These are phyloP conservation scores for Echria macrotheca DNA, from an alignment of 495 filamentous ascomycete species.

Conservation along the genomic window DNA sequence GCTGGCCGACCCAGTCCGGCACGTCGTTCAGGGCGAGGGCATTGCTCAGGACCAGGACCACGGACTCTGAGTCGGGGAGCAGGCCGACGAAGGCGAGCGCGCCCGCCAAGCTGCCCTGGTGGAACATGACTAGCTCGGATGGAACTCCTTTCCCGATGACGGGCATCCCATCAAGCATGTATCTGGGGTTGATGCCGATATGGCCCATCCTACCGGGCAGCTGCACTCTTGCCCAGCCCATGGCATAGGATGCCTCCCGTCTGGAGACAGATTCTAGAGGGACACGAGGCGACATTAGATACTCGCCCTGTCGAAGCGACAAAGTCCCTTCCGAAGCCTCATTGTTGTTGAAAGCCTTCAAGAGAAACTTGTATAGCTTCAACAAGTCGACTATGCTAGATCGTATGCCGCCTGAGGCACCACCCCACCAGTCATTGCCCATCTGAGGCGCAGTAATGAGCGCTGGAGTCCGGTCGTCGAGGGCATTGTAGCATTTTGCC, in stretches of 20 bases:
- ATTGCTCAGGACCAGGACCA: not conserved
- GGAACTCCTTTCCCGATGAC: slow-evolving; percentile 5
- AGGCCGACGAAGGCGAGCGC: slow-evolving; percentile 1
- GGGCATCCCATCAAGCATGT: not conserved
- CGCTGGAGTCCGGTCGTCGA: not conserved
- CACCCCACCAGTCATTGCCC: not conserved
- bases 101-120: slow-evolving; percentile 5
- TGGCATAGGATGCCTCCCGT: not conserved
- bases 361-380: not conserved
- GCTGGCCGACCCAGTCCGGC: slow-evolving; percentile 2
- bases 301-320: not conserved
- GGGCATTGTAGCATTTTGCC: not conserved
- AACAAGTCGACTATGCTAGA: not conserved
- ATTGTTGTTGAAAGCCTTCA: not conserved
- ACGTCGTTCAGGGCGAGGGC: slow-evolving; percentile 1
- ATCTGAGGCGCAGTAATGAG: not conserved
- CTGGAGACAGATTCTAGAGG: not conserved
- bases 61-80: not conserved
- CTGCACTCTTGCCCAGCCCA: slow-evolving; percentile 4
- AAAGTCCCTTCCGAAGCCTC: not conserved
- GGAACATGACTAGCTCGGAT: not conserved
- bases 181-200: not conserved
- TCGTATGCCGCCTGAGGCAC: not conserved
- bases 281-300: not conserved
- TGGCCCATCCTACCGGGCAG: not conserved